These are phyloP conservation scores for Xylona heveae DNA, from an alignment of 495 filamentous ascomycete genomes.

Conservation along the genomic window DNA sequence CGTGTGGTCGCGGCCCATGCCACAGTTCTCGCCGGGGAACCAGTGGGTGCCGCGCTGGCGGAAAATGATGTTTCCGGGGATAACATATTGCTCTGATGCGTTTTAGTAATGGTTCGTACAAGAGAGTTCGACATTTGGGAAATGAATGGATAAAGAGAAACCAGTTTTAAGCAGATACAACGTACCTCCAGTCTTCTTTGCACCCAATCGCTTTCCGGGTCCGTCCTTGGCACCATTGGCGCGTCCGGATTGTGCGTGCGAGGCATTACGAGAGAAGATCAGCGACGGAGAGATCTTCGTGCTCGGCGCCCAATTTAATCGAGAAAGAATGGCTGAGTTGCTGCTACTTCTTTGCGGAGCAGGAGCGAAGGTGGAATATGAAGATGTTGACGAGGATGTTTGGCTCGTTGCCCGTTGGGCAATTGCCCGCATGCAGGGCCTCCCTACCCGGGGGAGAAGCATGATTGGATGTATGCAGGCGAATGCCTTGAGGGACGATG, in stretches of 20 bases:
- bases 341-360: too few relatives aligned
- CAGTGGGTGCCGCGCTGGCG: slow-evolving; percentile 84
- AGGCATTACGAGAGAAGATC: slow-evolving; percentile 40
- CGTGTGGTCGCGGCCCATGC: slow-evolving; percentile 90
- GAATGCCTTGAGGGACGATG: too few relatives aligned
- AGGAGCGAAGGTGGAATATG: too few relatives aligned
- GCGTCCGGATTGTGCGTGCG: slow-evolving; percentile 69
- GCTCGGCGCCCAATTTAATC: too few relatives aligned
- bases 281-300: slow-evolving; percentile 3
- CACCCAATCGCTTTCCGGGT: slow-evolving; percentile 80
- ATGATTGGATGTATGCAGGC: too few relatives aligned
- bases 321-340: too few relatives aligned
- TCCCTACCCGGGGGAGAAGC: too few relatives aligned
- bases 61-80: slow-evolving; percentile 94
- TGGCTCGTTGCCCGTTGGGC: too few relatives aligned
- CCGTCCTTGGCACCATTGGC: slow-evolving; percentile 71
- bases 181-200: slow-evolving; percentile 72
- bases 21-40: slow-evolving; percentile 85
- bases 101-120: slow-evolving; percentile 1
- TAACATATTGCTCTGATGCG: slow-evolving; percentile 57
- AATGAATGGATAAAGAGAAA: not conserved
- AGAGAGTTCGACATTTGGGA: slow-evolving; percentile 1
- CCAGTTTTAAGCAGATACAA: slow-evolving; percentile 7
- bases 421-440: too few relatives aligned
- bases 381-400: too few relatives aligned